Evolutionary conservation across 495 filamentous ascomycete genomes (phyloP).

Genomic region (Cercophora sp.): DNA sequence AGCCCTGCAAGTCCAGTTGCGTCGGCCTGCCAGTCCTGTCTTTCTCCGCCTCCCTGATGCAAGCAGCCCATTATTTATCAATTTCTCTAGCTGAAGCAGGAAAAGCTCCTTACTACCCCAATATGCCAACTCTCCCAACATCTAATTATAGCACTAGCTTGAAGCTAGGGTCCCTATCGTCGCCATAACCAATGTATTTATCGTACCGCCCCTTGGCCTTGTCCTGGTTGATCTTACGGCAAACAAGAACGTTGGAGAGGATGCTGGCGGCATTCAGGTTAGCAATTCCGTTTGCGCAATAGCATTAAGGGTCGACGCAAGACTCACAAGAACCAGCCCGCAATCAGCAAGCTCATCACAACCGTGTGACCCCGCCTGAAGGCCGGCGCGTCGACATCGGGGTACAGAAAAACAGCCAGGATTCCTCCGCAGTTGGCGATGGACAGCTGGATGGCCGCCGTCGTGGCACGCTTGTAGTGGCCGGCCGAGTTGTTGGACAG

Average conservation of each 20-base stretch:
- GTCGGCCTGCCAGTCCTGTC: no score
- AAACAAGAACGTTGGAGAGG: conserved; percentile 60
- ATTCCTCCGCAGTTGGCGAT: conserved; percentile 49
- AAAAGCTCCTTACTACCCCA: no score
- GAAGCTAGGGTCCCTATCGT: conserved; percentile 65
- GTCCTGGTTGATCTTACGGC: conserved; percentile 61
- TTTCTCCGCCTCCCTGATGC: no score
- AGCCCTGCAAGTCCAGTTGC: no score
- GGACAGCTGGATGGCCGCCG: conserved; percentile 40
- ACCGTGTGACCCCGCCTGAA: conserved; percentile 56
- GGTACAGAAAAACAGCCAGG: conserved; percentile 57
- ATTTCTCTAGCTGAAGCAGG: no score
- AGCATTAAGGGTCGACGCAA: neutral
- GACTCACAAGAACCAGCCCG: conserved; percentile 49
- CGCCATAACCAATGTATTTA: conserved; percentile 52
- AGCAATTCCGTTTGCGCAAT: conserved; percentile 17
- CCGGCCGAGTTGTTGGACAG: conserved; percentile 43
- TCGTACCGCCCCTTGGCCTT: conserved; percentile 63
- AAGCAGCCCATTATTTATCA: no score
- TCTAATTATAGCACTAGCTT: conserved; percentile 54
- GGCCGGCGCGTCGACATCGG: conserved; percentile 42
- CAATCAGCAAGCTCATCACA: conserved; percentile 53
- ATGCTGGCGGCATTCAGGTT: conserved; percentile 41
- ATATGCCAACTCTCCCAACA: no score
- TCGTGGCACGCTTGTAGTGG: conserved; percentile 44